Conservation (phyloP, 2,329 filamentous ascomycete genomes). For the Alternaria burnsii region DNA sequence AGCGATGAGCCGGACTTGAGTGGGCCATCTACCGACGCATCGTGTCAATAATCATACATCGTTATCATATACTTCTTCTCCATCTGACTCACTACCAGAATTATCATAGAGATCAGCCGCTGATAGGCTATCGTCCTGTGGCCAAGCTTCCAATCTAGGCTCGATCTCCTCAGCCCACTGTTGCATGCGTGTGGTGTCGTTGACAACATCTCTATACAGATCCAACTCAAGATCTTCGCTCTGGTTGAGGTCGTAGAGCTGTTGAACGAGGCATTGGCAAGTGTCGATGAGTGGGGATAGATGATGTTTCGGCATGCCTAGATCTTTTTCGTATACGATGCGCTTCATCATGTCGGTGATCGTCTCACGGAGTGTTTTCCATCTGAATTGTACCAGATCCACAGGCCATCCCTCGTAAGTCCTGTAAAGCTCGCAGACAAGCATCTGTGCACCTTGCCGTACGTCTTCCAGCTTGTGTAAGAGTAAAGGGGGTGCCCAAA, state of each 20-base stretch:
- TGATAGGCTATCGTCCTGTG: constrained; percentile 41
- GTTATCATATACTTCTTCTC: constrained; percentile 37
- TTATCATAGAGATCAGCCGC: constrained; percentile 44
- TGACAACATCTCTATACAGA: constrained; percentile 26
- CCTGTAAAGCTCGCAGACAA: constrained; percentile 37
- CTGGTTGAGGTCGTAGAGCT: constrained; percentile 29
- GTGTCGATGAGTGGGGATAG: constrained; percentile 37
- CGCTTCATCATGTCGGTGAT: constrained; percentile 29
- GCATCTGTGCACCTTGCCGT: constrained; percentile 29
- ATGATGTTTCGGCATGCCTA: constrained; percentile 32
- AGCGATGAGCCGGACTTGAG: neutral
- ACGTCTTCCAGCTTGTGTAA: constrained; percentile 41
- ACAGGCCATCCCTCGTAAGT: constrained; percentile 23
- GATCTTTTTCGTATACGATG: constrained; percentile 36
- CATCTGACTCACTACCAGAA: constrained; percentile 50
- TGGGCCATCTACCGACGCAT: neutral
- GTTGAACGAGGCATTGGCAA: constrained; percentile 28
- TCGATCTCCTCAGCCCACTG: constrained; percentile 36
- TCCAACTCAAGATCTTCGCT: constrained; percentile 33
- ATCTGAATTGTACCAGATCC: constrained; percentile 32
- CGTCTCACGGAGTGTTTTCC: constrained; percentile 29
- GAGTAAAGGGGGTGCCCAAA: constrained; percentile 37
- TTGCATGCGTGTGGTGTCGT: constrained; percentile 36
- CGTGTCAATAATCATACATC: constrained; percentile 13
- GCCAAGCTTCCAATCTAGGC: constrained; percentile 33